phyloP scores from a whole-genome alignment of 108 stramenopile genomes.

The Cyclotella cryptica region DNA sequence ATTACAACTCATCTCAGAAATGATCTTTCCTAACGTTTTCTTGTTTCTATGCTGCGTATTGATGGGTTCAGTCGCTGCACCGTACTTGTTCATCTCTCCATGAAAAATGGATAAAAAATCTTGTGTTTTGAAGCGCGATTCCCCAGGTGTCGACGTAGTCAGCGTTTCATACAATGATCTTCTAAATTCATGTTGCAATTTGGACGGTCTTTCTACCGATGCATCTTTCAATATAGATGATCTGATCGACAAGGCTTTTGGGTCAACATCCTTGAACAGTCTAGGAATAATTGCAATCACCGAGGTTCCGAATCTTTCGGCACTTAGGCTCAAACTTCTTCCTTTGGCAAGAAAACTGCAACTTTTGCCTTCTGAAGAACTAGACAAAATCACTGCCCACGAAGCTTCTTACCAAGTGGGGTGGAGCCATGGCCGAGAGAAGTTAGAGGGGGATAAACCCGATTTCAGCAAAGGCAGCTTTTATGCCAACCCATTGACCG shows the following conservation, averaged over 20 bases:
- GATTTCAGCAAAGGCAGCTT: conserved; percentile 93
- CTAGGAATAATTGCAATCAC: conserved; percentile 82
- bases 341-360: conserved; percentile 75
- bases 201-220: not conserved
- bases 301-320: conserved; percentile 54
- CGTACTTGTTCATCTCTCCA: not conserved
- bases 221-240: conserved; percentile 1
- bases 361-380: conserved; percentile 52
- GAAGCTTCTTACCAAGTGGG: conserved; percentile 86
- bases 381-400: conserved; percentile 65
- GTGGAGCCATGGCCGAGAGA: conserved; percentile 94
- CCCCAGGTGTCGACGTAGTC: not conserved
- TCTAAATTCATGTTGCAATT: conserved; percentile 22
- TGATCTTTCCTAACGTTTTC: too few species aligned
- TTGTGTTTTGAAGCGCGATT: too few species aligned
- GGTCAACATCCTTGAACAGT: conserved; percentile 41
- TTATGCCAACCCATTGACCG: conserved; percentile 93
- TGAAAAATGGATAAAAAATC: not conserved
- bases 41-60: too few species aligned
- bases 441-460: conserved; percentile 71
- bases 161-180: conserved; percentile 64
- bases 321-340: conserved; percentile 54
- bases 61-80: too few species aligned
- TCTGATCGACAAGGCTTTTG: conserved; percentile 61
- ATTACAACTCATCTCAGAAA: too few species aligned